Base-by-base conservation (phyloP, 495 filamentous ascomycete species). In the Thermothielavioides terrestris region DNA sequence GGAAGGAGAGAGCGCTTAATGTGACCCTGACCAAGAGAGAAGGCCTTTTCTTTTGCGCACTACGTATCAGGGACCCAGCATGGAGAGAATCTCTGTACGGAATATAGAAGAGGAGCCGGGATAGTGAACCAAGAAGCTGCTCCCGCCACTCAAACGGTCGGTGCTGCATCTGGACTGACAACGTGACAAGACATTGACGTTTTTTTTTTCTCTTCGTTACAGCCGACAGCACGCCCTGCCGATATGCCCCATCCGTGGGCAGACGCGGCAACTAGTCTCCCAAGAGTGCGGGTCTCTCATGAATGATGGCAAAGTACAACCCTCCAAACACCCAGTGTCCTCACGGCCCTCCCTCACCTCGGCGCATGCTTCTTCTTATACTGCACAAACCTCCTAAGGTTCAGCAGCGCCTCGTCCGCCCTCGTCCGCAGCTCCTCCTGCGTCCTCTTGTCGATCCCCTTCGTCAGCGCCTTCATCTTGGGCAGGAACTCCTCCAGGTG, bases 361-460 rank as follows among this genome's bases (percentile, higher is more conserved):
- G 67, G 67, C 41, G 37, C 56, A 53, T 73, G 68, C 43, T 74
- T 78, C 58, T 72, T 73, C 67, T 82, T 83, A 53, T 83, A 83
- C 43, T 65, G 55, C 42, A 82, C 71, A 56, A 82, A 83, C 54
- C 79, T 66, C 17, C 52, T 59, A 48, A 83, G 65, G 57, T 83
- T 83, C 51, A 78, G 31, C 20, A 67, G 45, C 12, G 70, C 77
- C 55, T 83, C 80, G 45, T 83, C 80, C 11, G 75, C 72, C 55
- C 75, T 68, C 15, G 56, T 54, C 21, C 80, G 67, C 49, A 82
- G 48, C 57, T 80, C 78, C 6, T 57, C 54, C 35, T 66, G 67
- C 48, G 69, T 70, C 37, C 73, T 67, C 67, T 76, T 82, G 55
- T 83, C 77, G 34, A 83, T 66, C 1, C 53, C 63, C 63, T 78